Percentiles rank a stretch among this genome's conserved stretches.
phyloP scores from a whole-genome alignment of 164 flowering plant genomes.

The Vitis cinerea region DNA sequence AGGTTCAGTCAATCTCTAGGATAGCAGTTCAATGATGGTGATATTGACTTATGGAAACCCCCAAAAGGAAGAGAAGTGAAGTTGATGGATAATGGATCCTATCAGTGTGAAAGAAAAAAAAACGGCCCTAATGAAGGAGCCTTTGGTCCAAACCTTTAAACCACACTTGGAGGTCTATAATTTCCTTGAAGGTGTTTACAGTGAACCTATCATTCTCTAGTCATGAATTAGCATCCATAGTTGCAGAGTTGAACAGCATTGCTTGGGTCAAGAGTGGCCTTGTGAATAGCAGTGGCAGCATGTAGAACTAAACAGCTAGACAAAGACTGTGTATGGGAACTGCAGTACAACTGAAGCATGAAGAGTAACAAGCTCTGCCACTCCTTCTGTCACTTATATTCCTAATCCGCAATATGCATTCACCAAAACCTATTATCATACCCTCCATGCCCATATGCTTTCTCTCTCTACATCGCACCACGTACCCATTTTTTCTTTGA shows the following conservation, averaged over 20 bases:
- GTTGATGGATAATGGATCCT: no score
- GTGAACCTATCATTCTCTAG: conserved; percentile 37
- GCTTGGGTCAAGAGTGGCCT: conserved; percentile 81
- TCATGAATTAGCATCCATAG: conserved; percentile 59
- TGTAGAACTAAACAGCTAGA: conserved; percentile 18
- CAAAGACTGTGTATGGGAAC: conserved; percentile 16
- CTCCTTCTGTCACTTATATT: no score
- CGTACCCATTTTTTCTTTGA: no score
- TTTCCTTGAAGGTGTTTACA: conserved; percentile 27
- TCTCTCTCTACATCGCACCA: no score
- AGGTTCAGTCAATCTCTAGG: no score
- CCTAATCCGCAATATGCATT: no score
- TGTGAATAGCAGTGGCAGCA: conserved; percentile 24
- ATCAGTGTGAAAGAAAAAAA: background rate
- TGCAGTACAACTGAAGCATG: conserved; percentile 17
- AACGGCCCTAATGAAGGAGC: conserved; percentile 27
- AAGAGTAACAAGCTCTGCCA: background rate
- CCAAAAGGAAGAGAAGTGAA: no score
- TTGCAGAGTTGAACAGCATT: conserved; percentile 58
- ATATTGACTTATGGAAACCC: no score
- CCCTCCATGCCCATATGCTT: no score
- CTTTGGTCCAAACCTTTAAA: conserved; percentile 31
- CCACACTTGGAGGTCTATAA: conserved; percentile 22
- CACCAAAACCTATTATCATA: no score
- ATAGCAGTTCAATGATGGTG: no score